phyloP scores from a whole-genome alignment of 2,329 filamentous ascomycete species.

The Xylaria arbuscula region DNA sequence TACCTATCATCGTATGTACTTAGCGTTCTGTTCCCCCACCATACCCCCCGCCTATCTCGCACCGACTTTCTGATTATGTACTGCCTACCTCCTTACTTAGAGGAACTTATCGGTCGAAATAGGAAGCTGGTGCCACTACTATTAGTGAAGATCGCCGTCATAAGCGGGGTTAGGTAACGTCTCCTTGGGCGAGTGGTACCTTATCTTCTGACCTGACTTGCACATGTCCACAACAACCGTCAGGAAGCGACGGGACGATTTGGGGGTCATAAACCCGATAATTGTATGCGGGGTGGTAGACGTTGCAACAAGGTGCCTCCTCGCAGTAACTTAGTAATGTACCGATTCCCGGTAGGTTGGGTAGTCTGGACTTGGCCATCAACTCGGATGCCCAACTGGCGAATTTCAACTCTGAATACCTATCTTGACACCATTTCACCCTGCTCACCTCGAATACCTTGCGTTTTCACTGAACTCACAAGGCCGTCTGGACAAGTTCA shows the following conservation, averaged over 20 bases:
- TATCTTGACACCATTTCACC: not conserved
- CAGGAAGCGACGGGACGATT: not conserved
- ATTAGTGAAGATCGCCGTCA: not conserved
- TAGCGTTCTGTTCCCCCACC: not conserved
- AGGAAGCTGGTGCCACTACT: slow-evolving; percentile 7
- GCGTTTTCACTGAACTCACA: not conserved
- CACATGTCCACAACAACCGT: not conserved
- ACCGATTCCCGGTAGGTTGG: too few relatives aligned
- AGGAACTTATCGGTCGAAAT: not conserved
- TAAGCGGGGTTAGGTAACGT: slow-evolving; percentile 22
- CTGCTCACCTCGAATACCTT: not conserved
- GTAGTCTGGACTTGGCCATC: too few relatives aligned
- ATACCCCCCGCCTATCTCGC: slow-evolving; percentile 11
- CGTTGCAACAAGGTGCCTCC: too few relatives aligned
- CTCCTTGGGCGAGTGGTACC: not conserved
- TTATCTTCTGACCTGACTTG: not conserved
- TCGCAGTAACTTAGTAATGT: too few relatives aligned
- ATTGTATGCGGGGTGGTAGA: too few relatives aligned
- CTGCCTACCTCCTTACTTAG: not conserved
- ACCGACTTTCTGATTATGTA: too few relatives aligned
- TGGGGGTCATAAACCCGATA: not conserved
- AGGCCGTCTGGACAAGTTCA: not conserved
- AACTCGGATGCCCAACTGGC: not conserved
- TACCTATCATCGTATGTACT: not conserved
- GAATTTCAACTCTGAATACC: not conserved